A percentile compares a stretch with the other conserved stretches of the same genome.
Conservation (phyloP, 495 filamentous ascomycete species). For the Penicillium alfredii region DNA sequence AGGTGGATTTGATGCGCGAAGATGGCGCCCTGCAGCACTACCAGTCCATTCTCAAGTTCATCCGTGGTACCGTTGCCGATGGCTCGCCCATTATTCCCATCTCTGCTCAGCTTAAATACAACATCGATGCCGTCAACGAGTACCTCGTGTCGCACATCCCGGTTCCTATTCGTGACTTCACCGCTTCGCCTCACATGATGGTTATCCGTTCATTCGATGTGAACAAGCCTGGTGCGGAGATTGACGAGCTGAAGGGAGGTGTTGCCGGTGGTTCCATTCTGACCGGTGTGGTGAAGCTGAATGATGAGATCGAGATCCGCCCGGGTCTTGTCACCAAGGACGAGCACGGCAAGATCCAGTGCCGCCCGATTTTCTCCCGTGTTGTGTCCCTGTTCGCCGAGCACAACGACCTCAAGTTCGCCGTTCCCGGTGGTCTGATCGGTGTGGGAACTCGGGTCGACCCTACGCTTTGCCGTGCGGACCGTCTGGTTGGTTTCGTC, state of each 20-base stretch:
- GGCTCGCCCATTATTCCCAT: conserved; percentile 96
- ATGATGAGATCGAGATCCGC: conserved; percentile 96
- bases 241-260: conserved; percentile 97
- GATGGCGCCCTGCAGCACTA: conserved; percentile 88
- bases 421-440: conserved; percentile 93
- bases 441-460: conserved; percentile 96
- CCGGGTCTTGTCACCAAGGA: conserved; percentile 93
- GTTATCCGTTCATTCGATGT: conserved; percentile 98
- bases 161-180: conserved; percentile 83
- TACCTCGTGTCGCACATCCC: conserved; percentile 89
- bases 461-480: conserved; percentile 93
- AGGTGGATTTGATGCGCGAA: conserved; percentile 96
- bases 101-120: conserved; percentile 98
- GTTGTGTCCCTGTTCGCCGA: conserved; percentile 94
- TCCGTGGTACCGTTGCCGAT: conserved; percentile 92
- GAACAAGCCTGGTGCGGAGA: conserved; percentile 99
- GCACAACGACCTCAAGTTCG: conserved; percentile 95
- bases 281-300: conserved; percentile 89
- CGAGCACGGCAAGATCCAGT: conserved; percentile 88
- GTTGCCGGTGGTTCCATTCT: conserved; percentile 96
- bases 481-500: conserved; percentile 97
- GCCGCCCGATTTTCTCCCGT: conserved; percentile 91
- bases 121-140: conserved; percentile 97
- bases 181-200: conserved; percentile 90
- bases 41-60: conserved; percentile 94